Conservation (phyloP, 2,329 filamentous ascomycete species). For the Exophiala lecanii-corni region DNA sequence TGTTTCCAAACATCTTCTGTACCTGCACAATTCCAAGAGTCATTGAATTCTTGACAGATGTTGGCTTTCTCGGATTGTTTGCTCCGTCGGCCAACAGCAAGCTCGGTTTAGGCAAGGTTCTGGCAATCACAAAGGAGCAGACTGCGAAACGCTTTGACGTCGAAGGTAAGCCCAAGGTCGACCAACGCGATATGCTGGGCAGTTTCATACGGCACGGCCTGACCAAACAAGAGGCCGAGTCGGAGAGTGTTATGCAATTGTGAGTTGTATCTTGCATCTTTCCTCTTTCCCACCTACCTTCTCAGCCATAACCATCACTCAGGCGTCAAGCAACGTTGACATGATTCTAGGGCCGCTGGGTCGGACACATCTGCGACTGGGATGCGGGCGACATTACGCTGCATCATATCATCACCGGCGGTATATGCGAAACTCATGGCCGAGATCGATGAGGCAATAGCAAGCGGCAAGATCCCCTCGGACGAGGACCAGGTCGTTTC, state of each 20-base stretch:
- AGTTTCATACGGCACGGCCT: slow-evolving; percentile 21
- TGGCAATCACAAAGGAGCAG: slow-evolving; percentile 12
- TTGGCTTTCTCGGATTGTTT: slow-evolving; percentile 13
- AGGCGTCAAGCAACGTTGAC: too few species aligned
- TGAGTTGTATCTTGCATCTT: neutral
- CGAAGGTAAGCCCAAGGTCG: slow-evolving; percentile 8
- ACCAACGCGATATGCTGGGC: slow-evolving; percentile 17
- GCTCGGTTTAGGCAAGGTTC: slow-evolving; percentile 15
- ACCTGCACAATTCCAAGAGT: slow-evolving; percentile 11
- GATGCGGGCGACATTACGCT: slow-evolving; percentile 16
- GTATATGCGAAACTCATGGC: slow-evolving; percentile 13
- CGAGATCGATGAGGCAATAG: slow-evolving; percentile 14
- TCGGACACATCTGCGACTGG: slow-evolving; percentile 20
- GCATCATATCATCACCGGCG: slow-evolving; percentile 15
- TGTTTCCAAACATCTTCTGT: slow-evolving; percentile 18
- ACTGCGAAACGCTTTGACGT: slow-evolving; percentile 13
- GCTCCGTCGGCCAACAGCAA: slow-evolving; percentile 10
- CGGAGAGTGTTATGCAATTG: slow-evolving; percentile 17
- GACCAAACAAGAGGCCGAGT: slow-evolving; percentile 12
- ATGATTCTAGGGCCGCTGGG: slow-evolving; percentile 13
- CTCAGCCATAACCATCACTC: too few species aligned
- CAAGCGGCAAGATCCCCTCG: slow-evolving; percentile 5
- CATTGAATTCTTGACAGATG: slow-evolving; percentile 9
- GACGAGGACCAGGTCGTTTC: slow-evolving; percentile 9
- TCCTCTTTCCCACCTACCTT: neutral